Percentiles rank a stretch among this genome's conserved stretches.
Evolutionary conservation across 176 grass and related monocot genomes (phyloP).

Genomic region (Lolium perenne): DNA sequence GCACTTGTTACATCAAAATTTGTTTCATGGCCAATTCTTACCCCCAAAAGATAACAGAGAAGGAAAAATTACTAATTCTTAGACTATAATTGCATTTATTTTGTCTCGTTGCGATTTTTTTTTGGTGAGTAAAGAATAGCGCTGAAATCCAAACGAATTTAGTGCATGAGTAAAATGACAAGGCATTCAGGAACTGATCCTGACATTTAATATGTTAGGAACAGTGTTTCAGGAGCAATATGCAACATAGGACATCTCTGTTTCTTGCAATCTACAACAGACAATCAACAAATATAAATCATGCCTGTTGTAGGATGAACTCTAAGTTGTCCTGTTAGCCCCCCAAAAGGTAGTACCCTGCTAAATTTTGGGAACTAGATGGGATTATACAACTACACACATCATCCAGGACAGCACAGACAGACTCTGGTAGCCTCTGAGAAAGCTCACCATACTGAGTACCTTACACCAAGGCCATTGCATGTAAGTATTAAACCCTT

Average conservation of each 20-base stretch:
- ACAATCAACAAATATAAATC: constrained; percentile 60
- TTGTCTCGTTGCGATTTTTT: background rate
- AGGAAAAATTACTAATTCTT: background rate
- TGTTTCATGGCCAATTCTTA: background rate
- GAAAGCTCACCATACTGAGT: constrained; percentile 63
- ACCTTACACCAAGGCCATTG: constrained; percentile 89
- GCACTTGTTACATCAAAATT: background rate
- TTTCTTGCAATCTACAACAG: constrained; percentile 44
- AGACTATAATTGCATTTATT: background rate
- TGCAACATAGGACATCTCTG: constrained; percentile 16
- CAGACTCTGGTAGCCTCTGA: constrained; percentile 9
- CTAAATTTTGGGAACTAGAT: constrained; percentile 11
- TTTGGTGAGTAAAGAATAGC: background rate
- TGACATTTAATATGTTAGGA: constrained; percentile 28
- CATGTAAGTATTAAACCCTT: constrained; percentile 96
- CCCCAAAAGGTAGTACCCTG: background rate
- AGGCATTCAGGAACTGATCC: background rate
- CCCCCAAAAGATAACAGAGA: background rate
- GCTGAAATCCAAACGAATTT: background rate
- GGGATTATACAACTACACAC: constrained; percentile 33
- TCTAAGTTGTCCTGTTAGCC: background rate
- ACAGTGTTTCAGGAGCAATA: constrained; percentile 32
- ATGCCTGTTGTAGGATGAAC: constrained; percentile 43
- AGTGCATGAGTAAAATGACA: background rate
- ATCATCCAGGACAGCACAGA: constrained; percentile 25